phyloP scores from a whole-genome alignment of 23 red algal species.

The Gracilaria domingensis region DNA sequence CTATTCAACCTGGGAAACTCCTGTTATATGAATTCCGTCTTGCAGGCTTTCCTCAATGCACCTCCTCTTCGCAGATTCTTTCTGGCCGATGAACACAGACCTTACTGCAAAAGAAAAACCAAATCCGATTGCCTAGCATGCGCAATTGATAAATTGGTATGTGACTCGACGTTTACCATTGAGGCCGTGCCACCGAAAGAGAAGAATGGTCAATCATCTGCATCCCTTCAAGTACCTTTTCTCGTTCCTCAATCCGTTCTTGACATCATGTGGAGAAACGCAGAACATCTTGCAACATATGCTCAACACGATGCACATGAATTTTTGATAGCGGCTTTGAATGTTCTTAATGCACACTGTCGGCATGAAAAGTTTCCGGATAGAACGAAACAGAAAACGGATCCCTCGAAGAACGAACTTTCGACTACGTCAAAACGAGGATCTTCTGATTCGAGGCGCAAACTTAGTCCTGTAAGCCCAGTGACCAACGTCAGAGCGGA shows the following conservation, averaged over 20 bases:
- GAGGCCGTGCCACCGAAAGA: conserved; percentile 47
- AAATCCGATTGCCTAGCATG: conserved; percentile 72
- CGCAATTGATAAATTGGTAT: conserved; percentile 78
- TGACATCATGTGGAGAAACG: conserved; percentile 88
- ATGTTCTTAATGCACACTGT: conserved; percentile 82
- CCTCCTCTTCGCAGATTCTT: conserved; percentile 88
- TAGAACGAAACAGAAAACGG: conserved; percentile 7
- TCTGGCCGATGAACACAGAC: conserved; percentile 76
- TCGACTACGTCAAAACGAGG: background rate
- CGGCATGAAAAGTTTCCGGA: conserved; percentile 29
- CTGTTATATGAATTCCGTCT: conserved; percentile 95
- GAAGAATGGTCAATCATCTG: conserved; percentile 19
- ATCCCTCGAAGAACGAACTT: conserved; percentile 27
- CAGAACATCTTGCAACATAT: conserved; percentile 88
- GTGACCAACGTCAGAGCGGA: conserved; percentile 45
- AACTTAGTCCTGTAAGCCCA: conserved; percentile 29
- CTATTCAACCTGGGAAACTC: conserved; percentile 94
- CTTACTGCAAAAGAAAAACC: conserved; percentile 50
- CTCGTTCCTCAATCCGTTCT: conserved; percentile 85
- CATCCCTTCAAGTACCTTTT: conserved; percentile 50
- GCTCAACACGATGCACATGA: conserved; percentile 97
- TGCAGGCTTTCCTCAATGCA: conserved; percentile 86
- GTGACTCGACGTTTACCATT: conserved; percentile 51
- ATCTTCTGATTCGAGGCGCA: conserved; percentile 29
- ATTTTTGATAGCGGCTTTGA: conserved; percentile 80